Percentiles rank a stretch among this genome's conserved stretches.
Evolutionary conservation across 257 asterid species (phyloP).

Genomic region (Plantago major): DNA sequence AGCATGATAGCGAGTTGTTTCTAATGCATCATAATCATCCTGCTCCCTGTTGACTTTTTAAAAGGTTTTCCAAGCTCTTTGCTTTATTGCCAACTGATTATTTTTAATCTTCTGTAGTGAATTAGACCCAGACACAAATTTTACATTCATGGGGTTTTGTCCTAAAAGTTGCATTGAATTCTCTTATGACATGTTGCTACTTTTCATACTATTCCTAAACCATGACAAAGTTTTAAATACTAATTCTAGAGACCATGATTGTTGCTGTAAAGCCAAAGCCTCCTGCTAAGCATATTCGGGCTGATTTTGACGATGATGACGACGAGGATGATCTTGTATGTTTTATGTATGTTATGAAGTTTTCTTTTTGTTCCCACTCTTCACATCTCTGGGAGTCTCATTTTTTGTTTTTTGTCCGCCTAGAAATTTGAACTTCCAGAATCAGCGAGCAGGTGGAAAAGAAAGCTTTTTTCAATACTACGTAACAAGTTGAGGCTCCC

Average conservation of each 20-base stretch:
- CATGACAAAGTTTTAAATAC: slow-evolving; percentile 15
- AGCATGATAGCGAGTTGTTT: neutral
- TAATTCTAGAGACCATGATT: slow-evolving; percentile 56
- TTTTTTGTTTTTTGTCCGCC: slow-evolving; percentile 17
- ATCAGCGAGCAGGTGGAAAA: slow-evolving; percentile 76
- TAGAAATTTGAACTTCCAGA: slow-evolving; percentile 75
- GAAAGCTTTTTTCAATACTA: slow-evolving; percentile 52
- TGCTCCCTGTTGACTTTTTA: no score
- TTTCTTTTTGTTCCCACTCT: neutral
- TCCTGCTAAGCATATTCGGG: slow-evolving; percentile 58
- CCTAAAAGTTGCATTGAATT: neutral
- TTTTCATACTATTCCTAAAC: slow-evolving; percentile 3
- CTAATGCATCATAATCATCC: no score
- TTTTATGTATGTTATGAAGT: slow-evolving; percentile 19
- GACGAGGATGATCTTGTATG: slow-evolving; percentile 79
- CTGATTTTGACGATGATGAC: slow-evolving; percentile 57
- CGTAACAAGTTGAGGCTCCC: slow-evolving; percentile 74
- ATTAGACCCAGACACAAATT: no score
- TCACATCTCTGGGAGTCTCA: slow-evolving; percentile 12
- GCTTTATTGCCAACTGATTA: no score
- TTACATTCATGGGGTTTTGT: no score
- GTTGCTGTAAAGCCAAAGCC: slow-evolving; percentile 85
- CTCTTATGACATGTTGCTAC: slow-evolving; percentile 8
- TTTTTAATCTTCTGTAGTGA: no score
- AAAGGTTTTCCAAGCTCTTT: no score